Evolutionary conservation across 345 rosid genomes (phyloP), one percentile per base, ranked within the genome.

Genomic region (Bretschneidera sinensis): DNA sequence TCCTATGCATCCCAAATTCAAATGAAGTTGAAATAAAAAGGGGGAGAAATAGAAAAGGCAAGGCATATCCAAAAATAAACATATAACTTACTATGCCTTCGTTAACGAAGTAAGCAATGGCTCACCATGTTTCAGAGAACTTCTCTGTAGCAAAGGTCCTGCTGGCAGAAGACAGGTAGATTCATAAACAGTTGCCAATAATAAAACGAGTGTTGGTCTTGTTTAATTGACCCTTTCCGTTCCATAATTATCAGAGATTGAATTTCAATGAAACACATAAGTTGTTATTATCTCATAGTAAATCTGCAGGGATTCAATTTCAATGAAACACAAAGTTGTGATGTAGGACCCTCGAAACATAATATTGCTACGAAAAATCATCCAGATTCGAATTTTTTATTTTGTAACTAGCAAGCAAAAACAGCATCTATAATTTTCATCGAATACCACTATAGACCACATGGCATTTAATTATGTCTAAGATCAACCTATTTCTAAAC

Each of bases 111-210:
- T 39, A 60, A 48, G 57, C 47, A 62, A 58, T 35, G 50, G 5
- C 76, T 69, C 58, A 84, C 89, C 86, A 51, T 73, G 66, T 63
- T 64, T 66, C 59, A 80, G 64, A 34, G 85, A 85, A 61, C 91
- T 78, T 68, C 88, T 77, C 74, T 85, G 91, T 21, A 85, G 71
- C 71, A 85, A 49, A 71, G 78, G 83, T 57, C 81, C 81, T 13
- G 81, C 55, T 21, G 84, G 76, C 60, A 78, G 67, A 61, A 85
- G 83, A 56, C 88, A 83, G 18, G 84, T 81, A 58, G 81, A 83
- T 65, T 85, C 91, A 71, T 77, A 82, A 17, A 85, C 25, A 21
- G 88, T 79, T 48, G 91, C 84, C 70, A 76, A 45, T 71, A 85
- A 48, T 51, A 82, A 65, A 18, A 55, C 72, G 53, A 75, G 51